Conservation (phyloP, 192 early-diverging fungal genomes). For the Backusella macrospora region DNA sequence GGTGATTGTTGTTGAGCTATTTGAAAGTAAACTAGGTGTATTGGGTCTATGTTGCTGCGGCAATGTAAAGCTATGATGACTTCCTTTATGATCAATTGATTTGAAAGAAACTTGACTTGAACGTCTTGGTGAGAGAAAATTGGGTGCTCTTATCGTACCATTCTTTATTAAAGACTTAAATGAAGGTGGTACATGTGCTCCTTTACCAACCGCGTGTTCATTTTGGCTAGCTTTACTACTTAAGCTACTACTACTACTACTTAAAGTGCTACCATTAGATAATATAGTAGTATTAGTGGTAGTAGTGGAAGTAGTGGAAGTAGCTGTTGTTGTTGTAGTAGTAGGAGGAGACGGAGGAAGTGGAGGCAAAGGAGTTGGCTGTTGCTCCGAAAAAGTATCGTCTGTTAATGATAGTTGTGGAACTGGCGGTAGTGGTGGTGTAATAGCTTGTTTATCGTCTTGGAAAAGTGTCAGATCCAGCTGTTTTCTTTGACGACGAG, state of each 20-base stretch:
- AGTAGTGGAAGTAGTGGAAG: neutral
- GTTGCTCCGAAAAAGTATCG: neutral
- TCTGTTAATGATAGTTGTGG: neutral
- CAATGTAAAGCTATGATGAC: conserved; percentile 8
- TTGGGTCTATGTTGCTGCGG: conserved; percentile 6
- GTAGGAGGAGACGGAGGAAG: neutral
- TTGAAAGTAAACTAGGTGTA: conserved; percentile 36
- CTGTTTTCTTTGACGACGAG: conserved; percentile 26
- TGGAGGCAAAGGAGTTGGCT: neutral
- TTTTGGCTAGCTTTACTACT: conserved; percentile 1
- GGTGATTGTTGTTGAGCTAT: conserved; percentile 27
- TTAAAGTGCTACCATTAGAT: conserved; percentile 30
- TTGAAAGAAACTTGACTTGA: conserved; percentile 25
- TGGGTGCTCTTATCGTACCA: neutral
- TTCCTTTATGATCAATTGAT: conserved; percentile 21
- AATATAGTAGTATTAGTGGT: neutral
- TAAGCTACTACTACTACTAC: conserved; percentile 25
- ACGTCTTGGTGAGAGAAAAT: conserved; percentile 8
- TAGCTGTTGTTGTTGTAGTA: neutral
- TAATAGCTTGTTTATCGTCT: conserved; percentile 1
- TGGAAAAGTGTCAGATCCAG: conserved; percentile 37
- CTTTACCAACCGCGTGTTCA: neutral
- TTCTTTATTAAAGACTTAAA: conserved; percentile 11
- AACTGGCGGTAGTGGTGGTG: neutral
- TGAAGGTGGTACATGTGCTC: neutral